Base-by-base conservation (phyloP, 306 rosid genomes). In the Purshia tridentata region DNA sequence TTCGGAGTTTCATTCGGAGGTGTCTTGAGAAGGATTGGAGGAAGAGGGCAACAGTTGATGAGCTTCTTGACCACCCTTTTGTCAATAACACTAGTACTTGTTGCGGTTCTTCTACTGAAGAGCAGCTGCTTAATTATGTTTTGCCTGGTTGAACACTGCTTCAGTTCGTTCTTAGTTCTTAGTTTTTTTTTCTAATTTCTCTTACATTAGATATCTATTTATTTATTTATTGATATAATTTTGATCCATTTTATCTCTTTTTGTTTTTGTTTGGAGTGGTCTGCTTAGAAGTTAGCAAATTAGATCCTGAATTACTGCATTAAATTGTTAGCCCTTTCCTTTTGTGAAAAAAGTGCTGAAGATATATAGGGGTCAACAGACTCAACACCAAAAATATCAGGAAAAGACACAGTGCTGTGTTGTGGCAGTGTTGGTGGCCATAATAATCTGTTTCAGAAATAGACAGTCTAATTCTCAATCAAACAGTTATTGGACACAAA, bases 21-120 rank as follows among this genome's bases (percentile, higher is more conserved):
- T 91, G 97, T 65, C 74, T 90, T 60, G 90, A 86, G 81, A 88
- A 86, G 86, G 91, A 86, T 64, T 88, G 90, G 93, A 86, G 91
- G 67, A 88, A 83, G 56, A 83, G 96, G 77, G 91, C 84, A 22
- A 84, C 86, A 12, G 87, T 82, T 0, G 57, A 11, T 39, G 88
- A 88, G 82, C 90, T 90, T 83, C 90, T 88, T 47, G 63, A 58
- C 2, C 90, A 90, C 72, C 84, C 86, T 76, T 88, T 88, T 76
- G 82, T 86, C 35, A 61, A 69, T 47, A 76, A 37, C 49, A 47
- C 2, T 29, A 29, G 35, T 29, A 29, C 20, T 19, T 37, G 52
- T 18, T 73, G 76, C 54, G 6, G 11, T 20, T 73, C 62, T 20
- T 73, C 62, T 44, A 56, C 64, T 9, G 29, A 62, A 8, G 56